Conservation (phyloP, 2,329 filamentous ascomycete genomes). For the Pseudogymnoascus sp. region DNA sequence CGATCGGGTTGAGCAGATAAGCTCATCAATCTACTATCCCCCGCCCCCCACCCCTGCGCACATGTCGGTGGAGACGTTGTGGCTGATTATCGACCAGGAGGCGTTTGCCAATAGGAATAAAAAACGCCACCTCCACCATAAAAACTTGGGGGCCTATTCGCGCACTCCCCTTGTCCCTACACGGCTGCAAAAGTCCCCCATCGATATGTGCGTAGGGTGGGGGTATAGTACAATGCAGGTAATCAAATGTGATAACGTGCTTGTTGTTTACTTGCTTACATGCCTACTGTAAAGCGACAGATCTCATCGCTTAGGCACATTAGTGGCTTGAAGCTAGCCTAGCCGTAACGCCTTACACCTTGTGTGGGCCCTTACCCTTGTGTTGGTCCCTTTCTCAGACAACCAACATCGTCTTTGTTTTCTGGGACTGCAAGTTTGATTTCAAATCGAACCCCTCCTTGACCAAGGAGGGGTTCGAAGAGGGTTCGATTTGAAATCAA, state of each 20-base stretch:
- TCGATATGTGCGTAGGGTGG: not conserved
- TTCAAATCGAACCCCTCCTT: not conserved
- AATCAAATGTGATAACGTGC: not conserved
- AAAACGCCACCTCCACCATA: not conserved
- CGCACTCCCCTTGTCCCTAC: no score
- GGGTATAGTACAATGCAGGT: not conserved
- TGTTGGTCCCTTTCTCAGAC: no score
- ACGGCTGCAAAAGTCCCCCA: not conserved
- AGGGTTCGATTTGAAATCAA: no score
- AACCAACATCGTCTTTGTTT: not conserved
- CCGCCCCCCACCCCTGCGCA: not conserved
- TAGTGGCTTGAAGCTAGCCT: not conserved
- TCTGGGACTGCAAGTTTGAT: not conserved
- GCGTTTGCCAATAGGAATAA: not conserved
- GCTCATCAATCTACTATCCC: not conserved
- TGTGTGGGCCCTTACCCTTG: no score
- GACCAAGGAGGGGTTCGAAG: no score
- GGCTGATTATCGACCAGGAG: not conserved
- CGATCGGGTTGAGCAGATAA: not conserved
- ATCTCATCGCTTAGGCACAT: not conserved
- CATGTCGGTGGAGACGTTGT: not conserved
- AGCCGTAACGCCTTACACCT: not conserved
- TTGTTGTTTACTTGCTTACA: not conserved
- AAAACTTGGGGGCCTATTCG: no score
- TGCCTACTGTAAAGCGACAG: not conserved